Conservation (phyloP, 306 rosid species). For the Gleditsia sinensis region DNA sequence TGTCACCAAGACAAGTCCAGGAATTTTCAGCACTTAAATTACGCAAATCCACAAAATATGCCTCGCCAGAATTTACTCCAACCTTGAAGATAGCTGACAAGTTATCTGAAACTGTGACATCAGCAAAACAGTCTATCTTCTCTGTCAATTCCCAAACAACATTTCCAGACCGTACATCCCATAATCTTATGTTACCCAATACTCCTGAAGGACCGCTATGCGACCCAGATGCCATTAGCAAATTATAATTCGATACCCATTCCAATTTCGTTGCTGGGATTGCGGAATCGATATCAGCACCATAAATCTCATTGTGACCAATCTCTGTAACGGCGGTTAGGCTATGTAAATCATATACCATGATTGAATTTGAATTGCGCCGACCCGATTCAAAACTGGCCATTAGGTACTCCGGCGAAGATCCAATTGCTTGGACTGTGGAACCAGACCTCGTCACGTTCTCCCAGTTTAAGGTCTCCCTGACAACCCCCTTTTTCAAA, state of each 20-base stretch:
- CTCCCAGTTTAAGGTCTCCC: conserved; percentile 70
- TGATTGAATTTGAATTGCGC: conserved; percentile 78
- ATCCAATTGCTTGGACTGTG: conserved; percentile 85
- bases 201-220: conserved; percentile 97
- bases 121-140: conserved; percentile 82
- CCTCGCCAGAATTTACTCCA: conserved; percentile 81
- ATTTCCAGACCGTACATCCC: conserved; percentile 77
- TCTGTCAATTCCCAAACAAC: conserved; percentile 73
- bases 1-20: conserved; percentile 79
- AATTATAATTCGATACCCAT: conserved; percentile 59
- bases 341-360: conserved; percentile 69
- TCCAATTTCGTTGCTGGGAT: conserved; percentile 82
- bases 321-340: conserved; percentile 55
- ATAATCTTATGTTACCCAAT: conserved; percentile 64
- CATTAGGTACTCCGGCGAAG: conserved; percentile 61
- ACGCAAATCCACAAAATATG: conserved; percentile 65
- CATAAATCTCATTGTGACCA: conserved; percentile 73
- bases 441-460: conserved; percentile 83
- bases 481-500: conserved; percentile 53
- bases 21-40: conserved; percentile 53
- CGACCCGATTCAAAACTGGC: conserved; percentile 86
- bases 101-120: conserved; percentile 66
- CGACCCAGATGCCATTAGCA: conserved; percentile 89
- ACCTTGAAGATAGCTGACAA: conserved; percentile 71
- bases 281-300: conserved; percentile 83